Evolutionary conservation across 768 basidiomycete genomes (phyloP).

Genomic region (Suillus spraguei): DNA sequence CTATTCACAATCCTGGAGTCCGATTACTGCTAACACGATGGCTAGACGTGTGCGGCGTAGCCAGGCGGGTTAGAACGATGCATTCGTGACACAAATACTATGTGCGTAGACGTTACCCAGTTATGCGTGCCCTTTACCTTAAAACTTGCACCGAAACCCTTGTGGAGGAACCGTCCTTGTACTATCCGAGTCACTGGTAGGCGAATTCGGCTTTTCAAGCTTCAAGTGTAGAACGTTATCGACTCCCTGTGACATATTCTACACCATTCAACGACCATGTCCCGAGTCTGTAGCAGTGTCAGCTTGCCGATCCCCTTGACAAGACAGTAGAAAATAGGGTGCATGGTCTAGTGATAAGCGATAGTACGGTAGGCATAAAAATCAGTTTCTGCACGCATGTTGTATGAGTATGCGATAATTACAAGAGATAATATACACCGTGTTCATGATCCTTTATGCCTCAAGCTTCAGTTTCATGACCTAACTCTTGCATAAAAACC

Average conservation of each 20-base stretch:
- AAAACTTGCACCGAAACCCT: background rate
- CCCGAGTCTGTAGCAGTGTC: background rate
- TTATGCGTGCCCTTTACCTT: background rate
- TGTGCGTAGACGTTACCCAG: background rate
- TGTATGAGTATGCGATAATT: constrained; percentile 4
- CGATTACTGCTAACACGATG: background rate
- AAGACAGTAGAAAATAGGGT: background rate
- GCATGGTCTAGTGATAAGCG: background rate
- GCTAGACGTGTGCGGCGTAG: background rate
- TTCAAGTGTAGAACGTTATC: background rate
- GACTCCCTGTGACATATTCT: too few species aligned
- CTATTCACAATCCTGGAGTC: background rate
- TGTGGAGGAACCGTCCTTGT: background rate
- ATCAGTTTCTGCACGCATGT: constrained; percentile 1
- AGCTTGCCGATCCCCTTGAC: background rate
- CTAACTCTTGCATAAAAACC: constrained; percentile 59
- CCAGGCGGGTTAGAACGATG: background rate
- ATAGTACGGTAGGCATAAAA: constrained; percentile 6
- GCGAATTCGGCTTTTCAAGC: background rate
- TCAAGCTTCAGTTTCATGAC: constrained; percentile 15
- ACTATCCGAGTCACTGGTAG: background rate
- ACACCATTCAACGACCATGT: background rate
- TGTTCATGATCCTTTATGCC: constrained; percentile 19
- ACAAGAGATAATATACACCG: constrained; percentile 18
- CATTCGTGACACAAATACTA: background rate